Conservation (phyloP, 2,329 filamentous ascomycete genomes). For the Ceratocystis lukuohia region DNA sequence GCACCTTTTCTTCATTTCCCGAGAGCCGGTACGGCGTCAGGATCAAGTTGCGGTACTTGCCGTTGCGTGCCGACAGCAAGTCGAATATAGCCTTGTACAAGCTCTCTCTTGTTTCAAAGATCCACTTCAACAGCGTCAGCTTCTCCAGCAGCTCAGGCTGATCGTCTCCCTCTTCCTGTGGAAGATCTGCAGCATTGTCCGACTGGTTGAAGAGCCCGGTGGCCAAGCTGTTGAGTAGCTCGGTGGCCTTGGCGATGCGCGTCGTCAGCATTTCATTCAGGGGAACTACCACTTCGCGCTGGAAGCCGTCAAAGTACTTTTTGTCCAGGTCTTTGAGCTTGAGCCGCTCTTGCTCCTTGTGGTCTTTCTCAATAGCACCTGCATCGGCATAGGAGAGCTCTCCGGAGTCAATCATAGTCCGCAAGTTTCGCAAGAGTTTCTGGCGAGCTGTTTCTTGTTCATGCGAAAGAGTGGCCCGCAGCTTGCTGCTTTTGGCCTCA, state of each 20-base stretch:
- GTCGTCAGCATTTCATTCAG: conserved; percentile 67
- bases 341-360: conserved; percentile 53
- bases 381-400: conserved; percentile 73
- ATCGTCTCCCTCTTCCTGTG: conserved; percentile 90
- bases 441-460: conserved; percentile 42
- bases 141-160: conserved; percentile 89
- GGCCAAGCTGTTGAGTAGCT: conserved; percentile 37
- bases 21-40: conserved; percentile 65
- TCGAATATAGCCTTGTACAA: conserved; percentile 78
- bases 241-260: conserved; percentile 59
- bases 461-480: conserved; percentile 41
- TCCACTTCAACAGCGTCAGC: conserved; percentile 87
- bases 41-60: conserved; percentile 74
- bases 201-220: conserved; percentile 27
- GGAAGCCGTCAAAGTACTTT: conserved; percentile 71
- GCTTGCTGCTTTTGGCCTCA: conserved; percentile 41
- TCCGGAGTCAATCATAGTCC: conserved; percentile 63
- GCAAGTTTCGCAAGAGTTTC: conserved; percentile 59
- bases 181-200: conserved; percentile 58
- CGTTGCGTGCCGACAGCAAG: conserved; percentile 69
- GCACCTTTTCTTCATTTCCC: conserved; percentile 64
- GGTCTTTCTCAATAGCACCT: conserved; percentile 64
- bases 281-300: conserved; percentile 68
- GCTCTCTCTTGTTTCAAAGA: conserved; percentile 85
- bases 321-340: conserved; percentile 61